Conservation (phyloP, 2,329 filamentous ascomycete genomes). For the Penicillium sp. region DNA sequence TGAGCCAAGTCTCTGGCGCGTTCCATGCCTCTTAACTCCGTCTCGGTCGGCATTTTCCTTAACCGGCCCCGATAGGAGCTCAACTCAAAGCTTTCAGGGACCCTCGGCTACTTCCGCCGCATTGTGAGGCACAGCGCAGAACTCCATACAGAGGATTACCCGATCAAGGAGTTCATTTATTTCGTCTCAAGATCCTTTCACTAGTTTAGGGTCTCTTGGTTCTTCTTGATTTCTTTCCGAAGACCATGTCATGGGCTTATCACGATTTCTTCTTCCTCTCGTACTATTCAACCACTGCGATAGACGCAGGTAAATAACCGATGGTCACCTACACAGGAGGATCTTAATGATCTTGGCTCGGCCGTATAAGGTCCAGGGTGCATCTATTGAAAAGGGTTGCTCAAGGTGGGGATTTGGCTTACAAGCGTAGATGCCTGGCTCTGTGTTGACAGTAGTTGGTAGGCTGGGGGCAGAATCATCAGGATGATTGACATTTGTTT, state of each 20-base stretch:
- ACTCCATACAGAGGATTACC: background rate
- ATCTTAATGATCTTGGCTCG: no score
- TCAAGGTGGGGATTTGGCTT: background rate
- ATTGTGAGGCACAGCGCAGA: background rate
- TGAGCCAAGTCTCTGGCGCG: background rate
- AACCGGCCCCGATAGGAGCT: background rate
- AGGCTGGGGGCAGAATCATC: background rate
- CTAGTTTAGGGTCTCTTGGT: no score
- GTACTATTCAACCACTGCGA: no score
- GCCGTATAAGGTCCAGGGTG: background rate
- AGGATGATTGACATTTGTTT: background rate
- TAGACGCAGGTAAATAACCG: no score
- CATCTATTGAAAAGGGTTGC: background rate
- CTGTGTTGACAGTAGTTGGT: background rate
- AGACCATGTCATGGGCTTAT: no score
- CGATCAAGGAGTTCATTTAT: no score
- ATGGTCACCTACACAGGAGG: no score
- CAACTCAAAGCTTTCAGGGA: background rate
- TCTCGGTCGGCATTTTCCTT: background rate
- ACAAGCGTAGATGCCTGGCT: background rate
- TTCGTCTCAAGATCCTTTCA: no score
- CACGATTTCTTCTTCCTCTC: no score
- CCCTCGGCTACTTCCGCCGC: background rate
- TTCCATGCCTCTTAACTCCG: background rate
- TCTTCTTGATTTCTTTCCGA: no score